Evolutionary conservation across 1,284 basidiomycete genomes (phyloP).

Genomic region (Phellopilus nigrolimitatus): DNA sequence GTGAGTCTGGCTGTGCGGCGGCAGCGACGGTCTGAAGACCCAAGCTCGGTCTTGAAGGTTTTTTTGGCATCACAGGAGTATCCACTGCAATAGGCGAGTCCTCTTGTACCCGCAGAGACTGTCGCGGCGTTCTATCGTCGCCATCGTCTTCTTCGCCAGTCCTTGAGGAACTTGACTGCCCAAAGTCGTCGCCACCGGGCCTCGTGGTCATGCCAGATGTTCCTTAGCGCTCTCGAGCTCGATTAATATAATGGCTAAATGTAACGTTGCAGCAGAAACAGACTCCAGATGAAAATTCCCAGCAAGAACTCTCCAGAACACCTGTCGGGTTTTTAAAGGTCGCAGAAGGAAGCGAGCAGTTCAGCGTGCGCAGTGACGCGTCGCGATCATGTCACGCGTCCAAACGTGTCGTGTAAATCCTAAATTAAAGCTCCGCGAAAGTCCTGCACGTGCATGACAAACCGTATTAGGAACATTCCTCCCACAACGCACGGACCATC

Average conservation of each 20-base stretch:
- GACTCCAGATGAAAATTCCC: slow-evolving; percentile 54
- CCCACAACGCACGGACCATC: slow-evolving; percentile 35
- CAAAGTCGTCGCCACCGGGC: neutral
- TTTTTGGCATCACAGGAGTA: neutral
- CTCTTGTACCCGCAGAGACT: neutral
- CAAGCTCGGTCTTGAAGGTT: neutral
- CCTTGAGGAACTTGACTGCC: neutral
- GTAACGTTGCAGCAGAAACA: slow-evolving; percentile 25
- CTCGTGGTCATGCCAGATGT: neutral
- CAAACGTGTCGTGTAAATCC: no score
- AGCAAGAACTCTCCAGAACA: no score
- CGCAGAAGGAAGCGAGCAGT: no score
- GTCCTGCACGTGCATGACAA: no score
- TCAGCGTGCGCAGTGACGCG: no score
- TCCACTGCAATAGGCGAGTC: neutral
- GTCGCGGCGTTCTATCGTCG: slow-evolving; percentile 1
- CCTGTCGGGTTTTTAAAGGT: no score
- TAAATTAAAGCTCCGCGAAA: no score
- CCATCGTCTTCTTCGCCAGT: neutral
- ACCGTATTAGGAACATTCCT: no score
- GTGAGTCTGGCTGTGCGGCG: neutral
- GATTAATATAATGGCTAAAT: no score
- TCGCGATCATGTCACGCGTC: no score
- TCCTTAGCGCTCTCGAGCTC: no score
- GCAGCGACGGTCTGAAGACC: slow-evolving; percentile 4